Percentiles rank a stretch among this genome's conserved stretches.
These are phyloP conservation scores for Neopestalotiopsis sp. DNA, from an alignment of 2,329 filamentous ascomycete genomes.

Conservation along the genomic window DNA sequence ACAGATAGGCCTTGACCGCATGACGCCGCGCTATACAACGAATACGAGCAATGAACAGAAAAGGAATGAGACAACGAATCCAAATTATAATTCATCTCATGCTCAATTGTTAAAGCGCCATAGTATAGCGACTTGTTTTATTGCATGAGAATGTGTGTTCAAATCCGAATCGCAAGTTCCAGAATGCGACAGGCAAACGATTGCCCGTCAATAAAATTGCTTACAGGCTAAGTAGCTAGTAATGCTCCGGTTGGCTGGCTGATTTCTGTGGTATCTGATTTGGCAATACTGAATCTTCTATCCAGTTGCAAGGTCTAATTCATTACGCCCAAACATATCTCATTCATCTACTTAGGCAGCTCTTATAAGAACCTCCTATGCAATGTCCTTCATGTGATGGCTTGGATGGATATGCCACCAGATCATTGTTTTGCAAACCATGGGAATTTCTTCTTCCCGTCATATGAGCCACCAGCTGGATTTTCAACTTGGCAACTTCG, in stretches of 20 bases:
- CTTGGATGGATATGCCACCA: too few relatives aligned
- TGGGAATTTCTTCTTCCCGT: conserved; percentile 67
- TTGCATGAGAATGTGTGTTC: not conserved
- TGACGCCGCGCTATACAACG: too few relatives aligned
- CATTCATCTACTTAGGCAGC: conserved; percentile 3
- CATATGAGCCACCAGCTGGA: conserved; percentile 49
- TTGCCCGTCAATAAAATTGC: not conserved
- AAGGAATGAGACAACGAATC: too few relatives aligned
- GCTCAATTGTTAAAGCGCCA: too few relatives aligned
- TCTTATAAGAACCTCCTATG: not conserved
- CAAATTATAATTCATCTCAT: too few relatives aligned
- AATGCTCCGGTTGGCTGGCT: not conserved
- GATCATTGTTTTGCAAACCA: conserved; percentile 59
- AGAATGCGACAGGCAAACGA: not conserved
- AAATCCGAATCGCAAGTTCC: not conserved
- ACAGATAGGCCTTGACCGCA: too few relatives aligned
- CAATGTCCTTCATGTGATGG: too few relatives aligned
- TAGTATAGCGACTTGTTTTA: not conserved
- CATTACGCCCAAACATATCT: conserved; percentile 9
- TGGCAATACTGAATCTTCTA: conserved; percentile 8
- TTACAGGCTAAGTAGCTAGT: not conserved
- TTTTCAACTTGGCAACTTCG: conserved; percentile 65
- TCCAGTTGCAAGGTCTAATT: conserved; percentile 13
- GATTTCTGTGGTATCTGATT: conserved; percentile 12
- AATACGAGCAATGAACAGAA: too few relatives aligned